phyloP scores from a whole-genome alignment of 2,329 filamentous ascomycete species.

The Talaromyces funiculosus region DNA sequence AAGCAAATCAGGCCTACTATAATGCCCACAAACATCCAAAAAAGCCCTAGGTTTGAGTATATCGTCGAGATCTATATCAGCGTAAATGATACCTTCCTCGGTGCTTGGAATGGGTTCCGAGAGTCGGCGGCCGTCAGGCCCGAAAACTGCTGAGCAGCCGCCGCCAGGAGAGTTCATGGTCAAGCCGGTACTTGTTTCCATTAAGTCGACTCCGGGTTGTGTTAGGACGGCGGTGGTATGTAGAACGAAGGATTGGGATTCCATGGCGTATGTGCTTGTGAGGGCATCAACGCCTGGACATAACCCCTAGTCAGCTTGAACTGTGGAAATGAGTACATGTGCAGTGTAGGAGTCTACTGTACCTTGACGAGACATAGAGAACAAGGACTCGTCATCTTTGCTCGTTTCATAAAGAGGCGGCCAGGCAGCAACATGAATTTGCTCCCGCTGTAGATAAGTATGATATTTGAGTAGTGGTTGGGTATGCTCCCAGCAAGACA shows the following conservation, averaged over 20 bases:
- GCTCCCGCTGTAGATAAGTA: constrained; percentile 39
- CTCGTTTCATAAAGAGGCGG: constrained; percentile 23
- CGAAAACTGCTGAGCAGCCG: background rate
- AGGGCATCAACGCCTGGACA: constrained; percentile 14
- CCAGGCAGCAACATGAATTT: constrained; percentile 48
- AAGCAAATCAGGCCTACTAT: constrained; percentile 48
- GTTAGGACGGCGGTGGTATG: constrained; percentile 38
- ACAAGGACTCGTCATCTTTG: background rate
- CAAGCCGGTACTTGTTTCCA: constrained; percentile 33
- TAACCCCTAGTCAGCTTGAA: background rate
- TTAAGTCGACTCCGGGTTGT: constrained; percentile 37
- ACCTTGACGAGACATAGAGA: background rate
- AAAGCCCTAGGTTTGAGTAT: constrained; percentile 20
- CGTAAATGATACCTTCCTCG: constrained; percentile 24
- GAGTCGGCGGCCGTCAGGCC: background rate
- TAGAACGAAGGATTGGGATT: constrained; percentile 41
- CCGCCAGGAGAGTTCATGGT: background rate
- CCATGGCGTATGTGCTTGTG: constrained; percentile 38
- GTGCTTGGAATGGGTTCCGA: background rate
- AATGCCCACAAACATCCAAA: constrained; percentile 45
- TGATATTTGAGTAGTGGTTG: constrained; percentile 49
- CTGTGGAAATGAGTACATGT: background rate
- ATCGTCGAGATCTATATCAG: constrained; percentile 44
- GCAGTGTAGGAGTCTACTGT: background rate
- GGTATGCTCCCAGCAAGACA: constrained; percentile 50